phyloP scores from a whole-genome alignment of 768 basidiomycete genomes.

The Butyriboletus loyo region DNA sequence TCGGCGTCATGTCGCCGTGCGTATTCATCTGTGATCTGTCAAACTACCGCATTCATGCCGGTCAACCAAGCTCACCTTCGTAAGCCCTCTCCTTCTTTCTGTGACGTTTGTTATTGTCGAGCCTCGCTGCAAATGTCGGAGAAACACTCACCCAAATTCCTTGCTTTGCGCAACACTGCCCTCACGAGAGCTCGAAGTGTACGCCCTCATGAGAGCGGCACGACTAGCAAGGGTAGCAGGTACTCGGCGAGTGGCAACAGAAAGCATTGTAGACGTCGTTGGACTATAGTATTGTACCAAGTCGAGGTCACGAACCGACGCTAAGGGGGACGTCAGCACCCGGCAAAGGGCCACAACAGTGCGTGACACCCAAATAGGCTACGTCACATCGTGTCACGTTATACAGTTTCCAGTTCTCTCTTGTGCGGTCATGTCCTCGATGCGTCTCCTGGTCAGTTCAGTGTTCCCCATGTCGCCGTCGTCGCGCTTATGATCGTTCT shows the following conservation, averaged over 20 bases:
- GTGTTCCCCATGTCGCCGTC: not conserved
- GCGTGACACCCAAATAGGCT: conserved; percentile 24
- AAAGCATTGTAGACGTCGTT: conserved; percentile 19
- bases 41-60: not conserved
- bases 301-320: not conserved
- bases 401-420: conserved; percentile 43
- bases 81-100: conserved; percentile 76
- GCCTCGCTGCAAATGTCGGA: not conserved
- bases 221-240: conserved; percentile 37
- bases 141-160: conserved; percentile 53
- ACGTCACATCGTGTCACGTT: conserved; percentile 37
- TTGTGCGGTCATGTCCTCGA: conserved; percentile 59
- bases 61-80: conserved; percentile 42
- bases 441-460: conserved; percentile 40
- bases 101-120: conserved; percentile 2
- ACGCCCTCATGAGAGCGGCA: conserved; percentile 31
- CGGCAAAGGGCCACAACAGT: not conserved
- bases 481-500: conserved; percentile 8
- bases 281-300: not conserved
- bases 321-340: not conserved
- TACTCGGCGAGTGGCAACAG: conserved; percentile 37
- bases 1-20: conserved; percentile 55
- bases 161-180: conserved; percentile 60
- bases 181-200: conserved; percentile 43
- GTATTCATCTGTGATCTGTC: conserved; percentile 53